Base-by-base conservation (phyloP, 2,329 filamentous ascomycete genomes). In the Penicillium sp. region DNA sequence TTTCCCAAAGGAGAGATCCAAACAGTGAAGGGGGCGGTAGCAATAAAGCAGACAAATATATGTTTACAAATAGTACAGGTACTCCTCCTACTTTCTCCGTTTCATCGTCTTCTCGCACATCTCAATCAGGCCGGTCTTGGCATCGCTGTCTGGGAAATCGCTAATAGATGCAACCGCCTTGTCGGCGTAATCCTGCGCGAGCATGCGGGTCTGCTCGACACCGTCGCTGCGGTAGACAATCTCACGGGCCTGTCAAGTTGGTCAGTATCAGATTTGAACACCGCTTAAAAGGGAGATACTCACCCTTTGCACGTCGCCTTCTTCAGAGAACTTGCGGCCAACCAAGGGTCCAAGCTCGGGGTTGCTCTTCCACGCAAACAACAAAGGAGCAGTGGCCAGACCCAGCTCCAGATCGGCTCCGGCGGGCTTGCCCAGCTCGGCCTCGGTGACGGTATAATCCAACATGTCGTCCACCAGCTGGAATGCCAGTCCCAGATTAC, bases 381-480 rank as follows among this genome's bases (percentile, higher is more conserved):
- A 73, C 54, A 98, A 73, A 13, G 93, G 93, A 10, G 93, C 93
- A 10, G 93, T 98, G 35, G 93, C 93, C 47, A 98, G 77, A 4
- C 93, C 93, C 24, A 98, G 75, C 70, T 97, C 89, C 52, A 98
- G 70, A 70, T 98, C 93, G 24, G 93, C 93, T 32, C 91, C 93
- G 4, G 91, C 88, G 2, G 93, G 93, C 72, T 98, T 98, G 20
- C 93, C 93, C 34, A 98, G 74, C 66, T 96, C 89, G 49, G 81
- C 78, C 34, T 84, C 89, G 44, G 80, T 89, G 51, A 89, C 81
- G 0, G 93, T 97, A 68, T 97, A 98, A 69, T 98, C 93, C 60
- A 98, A 77, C 86, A 98, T 87, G 66, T 98, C 93, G 66, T 98
- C 93, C 13, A 98, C 91, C 8, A 98, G 78, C 76, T 98, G 93